Conservation (phyloP, 257 asterid species). For the Solanum arcanum region DNA sequence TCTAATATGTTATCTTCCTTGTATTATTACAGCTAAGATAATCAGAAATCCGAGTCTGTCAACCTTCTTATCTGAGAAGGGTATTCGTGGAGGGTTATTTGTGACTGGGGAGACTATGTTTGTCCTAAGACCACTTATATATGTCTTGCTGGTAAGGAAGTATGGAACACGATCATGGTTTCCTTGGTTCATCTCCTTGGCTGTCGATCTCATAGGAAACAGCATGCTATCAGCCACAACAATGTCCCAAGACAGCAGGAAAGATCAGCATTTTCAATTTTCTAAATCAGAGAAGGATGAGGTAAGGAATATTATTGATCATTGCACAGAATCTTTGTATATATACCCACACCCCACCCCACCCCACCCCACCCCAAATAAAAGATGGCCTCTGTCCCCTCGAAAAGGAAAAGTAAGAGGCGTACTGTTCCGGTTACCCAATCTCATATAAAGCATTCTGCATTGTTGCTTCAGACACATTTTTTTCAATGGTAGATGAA, state of each 20-base stretch:
- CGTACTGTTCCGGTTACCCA: not conserved
- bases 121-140: constrained; percentile 72
- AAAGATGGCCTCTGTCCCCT: not conserved
- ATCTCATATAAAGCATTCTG: not conserved
- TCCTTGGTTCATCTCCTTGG: constrained; percentile 78
- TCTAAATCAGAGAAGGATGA: constrained; percentile 57
- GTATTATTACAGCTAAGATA: constrained; percentile 23
- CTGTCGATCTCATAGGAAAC: constrained; percentile 63
- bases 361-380: not conserved
- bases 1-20: not conserved
- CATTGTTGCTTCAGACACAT: not conserved
- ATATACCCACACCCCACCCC: not conserved
- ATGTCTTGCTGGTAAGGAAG: constrained; percentile 66
- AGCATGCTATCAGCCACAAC: constrained; percentile 43
- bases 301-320: constrained; percentile 34
- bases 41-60: constrained; percentile 40
- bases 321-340: not conserved
- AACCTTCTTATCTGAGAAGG: constrained; percentile 56
- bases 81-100: constrained; percentile 66
- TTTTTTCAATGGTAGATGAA: not conserved
- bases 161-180: constrained; percentile 71
- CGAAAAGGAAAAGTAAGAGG: not conserved
- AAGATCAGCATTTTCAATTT: constrained; percentile 25
- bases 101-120: constrained; percentile 79
- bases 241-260: constrained; percentile 12